A percentile compares a stretch with the other conserved stretches of the same genome.
These are phyloP conservation scores for Physcomitrellopsis africana DNA, from an alignment of 225 moss, liverwort and hornwort genomes.

Conservation along the genomic window DNA sequence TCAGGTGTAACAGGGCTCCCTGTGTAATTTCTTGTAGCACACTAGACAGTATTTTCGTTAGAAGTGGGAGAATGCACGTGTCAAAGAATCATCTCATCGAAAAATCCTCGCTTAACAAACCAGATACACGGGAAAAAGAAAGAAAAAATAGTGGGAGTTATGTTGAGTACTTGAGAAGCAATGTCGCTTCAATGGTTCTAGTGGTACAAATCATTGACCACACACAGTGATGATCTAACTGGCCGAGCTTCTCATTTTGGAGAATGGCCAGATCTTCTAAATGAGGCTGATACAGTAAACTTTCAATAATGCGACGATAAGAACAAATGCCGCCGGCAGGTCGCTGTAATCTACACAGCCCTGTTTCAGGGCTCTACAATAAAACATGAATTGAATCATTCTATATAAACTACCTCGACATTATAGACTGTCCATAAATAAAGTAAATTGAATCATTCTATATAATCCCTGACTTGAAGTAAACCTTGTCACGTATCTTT, in stretches of 20 bases:
- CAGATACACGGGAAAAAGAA: no score
- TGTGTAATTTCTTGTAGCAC: no score
- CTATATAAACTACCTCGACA: slow-evolving; percentile 29
- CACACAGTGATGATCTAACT: slow-evolving; percentile 15
- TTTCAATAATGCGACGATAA: slow-evolving; percentile 12
- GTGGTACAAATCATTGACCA: slow-evolving; percentile 5
- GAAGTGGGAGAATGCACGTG: no score
- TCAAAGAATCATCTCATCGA: no score
- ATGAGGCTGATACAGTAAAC: slow-evolving; percentile 25
- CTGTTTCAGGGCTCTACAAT: slow-evolving; percentile 44
- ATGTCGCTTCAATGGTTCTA: not conserved
- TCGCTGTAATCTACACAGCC: slow-evolving; percentile 54
- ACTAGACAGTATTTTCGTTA: no score
- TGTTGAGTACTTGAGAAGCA: not conserved
- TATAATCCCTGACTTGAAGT: slow-evolving; percentile 20
- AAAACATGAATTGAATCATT: slow-evolving; percentile 25
- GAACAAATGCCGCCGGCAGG: slow-evolving; percentile 35
- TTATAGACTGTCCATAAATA: slow-evolving; percentile 26
- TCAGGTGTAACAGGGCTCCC: no score
- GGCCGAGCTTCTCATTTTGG: slow-evolving; percentile 43
- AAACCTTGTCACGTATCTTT: slow-evolving; percentile 22
- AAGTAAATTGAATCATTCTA: slow-evolving; percentile 37
- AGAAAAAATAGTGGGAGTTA: not conserved
- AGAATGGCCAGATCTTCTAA: slow-evolving; percentile 40
- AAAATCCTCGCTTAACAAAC: no score